Percentiles rank a stretch among this genome's conserved stretches.
phyloP scores from a whole-genome alignment of 108 stramenopile species.

The Parietichytrium sp. region DNA sequence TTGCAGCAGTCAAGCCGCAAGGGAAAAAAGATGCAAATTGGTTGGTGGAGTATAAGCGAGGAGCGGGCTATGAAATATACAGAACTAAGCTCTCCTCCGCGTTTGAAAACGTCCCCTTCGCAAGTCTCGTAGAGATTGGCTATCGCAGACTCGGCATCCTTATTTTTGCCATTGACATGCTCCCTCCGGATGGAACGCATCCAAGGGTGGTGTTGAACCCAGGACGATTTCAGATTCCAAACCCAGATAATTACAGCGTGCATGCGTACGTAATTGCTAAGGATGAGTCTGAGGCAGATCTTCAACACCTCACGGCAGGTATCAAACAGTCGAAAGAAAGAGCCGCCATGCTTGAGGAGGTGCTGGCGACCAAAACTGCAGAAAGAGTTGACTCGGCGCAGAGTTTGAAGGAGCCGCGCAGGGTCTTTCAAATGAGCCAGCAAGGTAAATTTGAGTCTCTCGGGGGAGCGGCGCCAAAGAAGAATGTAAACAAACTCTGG shows the following conservation, averaged over 20 bases:
- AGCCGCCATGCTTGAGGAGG: too few relatives aligned
- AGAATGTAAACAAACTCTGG: conserved; percentile 18
- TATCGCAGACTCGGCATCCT: conserved; percentile 2
- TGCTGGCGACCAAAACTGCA: too few relatives aligned
- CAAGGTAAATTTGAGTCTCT: too few relatives aligned
- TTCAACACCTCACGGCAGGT: too few relatives aligned
- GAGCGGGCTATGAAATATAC: conserved; percentile 33
- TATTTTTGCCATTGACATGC: conserved; percentile 35
- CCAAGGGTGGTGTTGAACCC: background rate
- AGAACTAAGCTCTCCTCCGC: background rate
- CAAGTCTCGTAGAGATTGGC: background rate
- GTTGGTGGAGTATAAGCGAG: conserved; percentile 21
- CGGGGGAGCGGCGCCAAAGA: too few relatives aligned
- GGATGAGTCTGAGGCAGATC: background rate
- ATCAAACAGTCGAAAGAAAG: too few relatives aligned
- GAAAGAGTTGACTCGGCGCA: too few relatives aligned
- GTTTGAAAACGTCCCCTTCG: conserved; percentile 17
- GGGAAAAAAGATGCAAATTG: background rate
- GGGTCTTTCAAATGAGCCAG: too few relatives aligned
- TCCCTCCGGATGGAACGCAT: background rate
- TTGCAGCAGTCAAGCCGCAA: background rate
- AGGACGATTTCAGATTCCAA: background rate
- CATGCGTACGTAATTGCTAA: conserved; percentile 37
- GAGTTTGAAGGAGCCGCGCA: too few relatives aligned
- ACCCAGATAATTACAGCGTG: background rate